Evolutionary conservation across 75 land plant genomes (phyloP).

Genomic region (Chamaecyparis obtusa): DNA sequence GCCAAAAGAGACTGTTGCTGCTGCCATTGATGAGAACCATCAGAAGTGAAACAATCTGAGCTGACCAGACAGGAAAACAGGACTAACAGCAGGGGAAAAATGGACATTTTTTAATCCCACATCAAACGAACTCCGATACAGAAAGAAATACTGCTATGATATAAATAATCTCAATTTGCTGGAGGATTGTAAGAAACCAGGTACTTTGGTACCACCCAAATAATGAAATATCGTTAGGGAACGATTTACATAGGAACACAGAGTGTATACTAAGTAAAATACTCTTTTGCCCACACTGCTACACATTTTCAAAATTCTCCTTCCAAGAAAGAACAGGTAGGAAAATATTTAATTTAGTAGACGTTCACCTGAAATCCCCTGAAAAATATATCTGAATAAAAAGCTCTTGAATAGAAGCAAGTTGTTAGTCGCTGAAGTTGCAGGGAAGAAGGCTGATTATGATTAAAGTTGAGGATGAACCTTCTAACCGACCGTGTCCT

Average conservation of each 20-base stretch:
- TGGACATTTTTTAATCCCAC: neutral
- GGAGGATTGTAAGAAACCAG: neutral
- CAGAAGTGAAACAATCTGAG: neutral
- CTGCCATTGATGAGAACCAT: neutral
- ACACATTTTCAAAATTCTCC: neutral
- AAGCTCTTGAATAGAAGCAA: too few relatives aligned
- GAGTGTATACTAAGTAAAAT: neutral
- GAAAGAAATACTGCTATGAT: neutral
- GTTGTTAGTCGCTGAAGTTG: too few relatives aligned
- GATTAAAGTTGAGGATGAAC: too few relatives aligned
- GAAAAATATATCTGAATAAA: too few relatives aligned
- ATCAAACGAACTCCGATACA: neutral
- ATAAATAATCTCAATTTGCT: neutral
- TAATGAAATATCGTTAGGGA: too few relatives aligned
- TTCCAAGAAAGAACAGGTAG: too few relatives aligned
- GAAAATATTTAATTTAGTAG: too few relatives aligned
- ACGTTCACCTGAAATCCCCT: too few relatives aligned
- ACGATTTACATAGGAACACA: too few relatives aligned
- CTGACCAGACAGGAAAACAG: neutral
- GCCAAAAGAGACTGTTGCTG: neutral
- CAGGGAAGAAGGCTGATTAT: neutral
- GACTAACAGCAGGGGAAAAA: neutral
- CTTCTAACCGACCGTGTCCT: too few relatives aligned
- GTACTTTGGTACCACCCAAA: too few relatives aligned
- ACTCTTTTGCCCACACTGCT: neutral